Percentiles rank a stretch among this genome's conserved stretches.
Conservation (phyloP, 306 rosid genomes). For the Casuarina glauca region DNA sequence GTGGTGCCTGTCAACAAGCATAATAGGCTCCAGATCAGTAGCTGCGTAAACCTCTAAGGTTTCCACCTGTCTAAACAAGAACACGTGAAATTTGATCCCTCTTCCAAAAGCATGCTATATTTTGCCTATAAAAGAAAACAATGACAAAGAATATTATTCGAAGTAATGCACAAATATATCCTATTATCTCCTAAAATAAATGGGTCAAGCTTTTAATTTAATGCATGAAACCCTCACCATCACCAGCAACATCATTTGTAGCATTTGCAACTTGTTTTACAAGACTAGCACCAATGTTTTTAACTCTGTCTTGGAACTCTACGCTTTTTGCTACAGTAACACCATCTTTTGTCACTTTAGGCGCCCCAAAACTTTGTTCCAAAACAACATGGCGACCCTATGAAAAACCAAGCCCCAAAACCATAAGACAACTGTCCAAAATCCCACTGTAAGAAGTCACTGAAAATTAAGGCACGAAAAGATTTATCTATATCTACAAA, state of each 20-base stretch:
- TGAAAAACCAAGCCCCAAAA: not conserved
- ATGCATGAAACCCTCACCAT: conserved; percentile 33
- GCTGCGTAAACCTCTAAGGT: not conserved
- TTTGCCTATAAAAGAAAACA: not conserved
- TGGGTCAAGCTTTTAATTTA: not conserved
- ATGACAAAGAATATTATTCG: not conserved
- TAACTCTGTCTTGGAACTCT: conserved; percentile 52
- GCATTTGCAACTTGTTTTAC: conserved; percentile 65
- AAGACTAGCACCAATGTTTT: conserved; percentile 53
- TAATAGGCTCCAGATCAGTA: not conserved
- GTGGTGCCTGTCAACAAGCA: conserved; percentile 48
- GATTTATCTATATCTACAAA: not conserved
- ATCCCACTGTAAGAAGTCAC: not conserved
- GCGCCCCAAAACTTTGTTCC: conserved; percentile 60
- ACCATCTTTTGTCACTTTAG: conserved; percentile 58
- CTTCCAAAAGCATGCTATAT: not conserved
- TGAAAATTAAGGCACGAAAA: not conserved
- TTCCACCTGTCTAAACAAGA: not conserved
- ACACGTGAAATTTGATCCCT: not conserved
- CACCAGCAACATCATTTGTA: conserved; percentile 58
- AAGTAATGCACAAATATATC: not conserved
- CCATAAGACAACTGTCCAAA: not conserved
- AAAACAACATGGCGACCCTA: conserved; percentile 57
- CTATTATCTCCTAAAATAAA: not conserved
- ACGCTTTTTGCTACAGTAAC: conserved; percentile 60